Percentiles rank a stretch among this genome's conserved stretches.
Evolutionary conservation across 192 early-diverging fungal genomes (phyloP).

Genomic region (Oehlia diaphana): DNA sequence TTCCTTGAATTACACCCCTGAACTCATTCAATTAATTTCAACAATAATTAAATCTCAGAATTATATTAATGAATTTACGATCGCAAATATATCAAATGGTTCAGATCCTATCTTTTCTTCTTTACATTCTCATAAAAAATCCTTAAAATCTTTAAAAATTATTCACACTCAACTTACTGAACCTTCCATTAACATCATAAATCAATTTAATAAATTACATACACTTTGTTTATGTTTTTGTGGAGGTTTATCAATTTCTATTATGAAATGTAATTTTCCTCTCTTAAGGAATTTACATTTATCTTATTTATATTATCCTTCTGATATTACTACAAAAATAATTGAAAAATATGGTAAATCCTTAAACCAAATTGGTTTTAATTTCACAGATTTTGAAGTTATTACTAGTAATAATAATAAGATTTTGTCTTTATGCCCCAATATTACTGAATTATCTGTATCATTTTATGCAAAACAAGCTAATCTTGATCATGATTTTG

Average conservation of each 20-base stretch:
- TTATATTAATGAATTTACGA: not conserved
- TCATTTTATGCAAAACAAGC: not conserved
- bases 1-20: not conserved
- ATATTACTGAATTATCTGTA: not conserved
- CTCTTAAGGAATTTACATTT: not conserved
- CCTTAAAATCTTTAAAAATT: not conserved
- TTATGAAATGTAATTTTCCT: not conserved
- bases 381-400: not conserved
- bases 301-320: not conserved
- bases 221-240: not conserved
- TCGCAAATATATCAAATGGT: not conserved
- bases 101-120: not conserved
- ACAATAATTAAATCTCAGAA: not conserved
- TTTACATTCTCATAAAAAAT: not conserved
- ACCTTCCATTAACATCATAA: not conserved
- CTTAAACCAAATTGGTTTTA: not conserved
- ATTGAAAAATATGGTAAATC: not conserved
- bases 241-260: not conserved
- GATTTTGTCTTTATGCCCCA: not conserved
- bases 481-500: not conserved
- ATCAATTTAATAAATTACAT: constrained; percentile 1
- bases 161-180: not conserved
- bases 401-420: not conserved
- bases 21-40: not conserved
- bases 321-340: not conserved